A percentile compares a stretch with the other conserved stretches of the same genome.
phyloP scores from a whole-genome alignment of 169 alveolate genomes.

The Neospora caninum region DNA sequence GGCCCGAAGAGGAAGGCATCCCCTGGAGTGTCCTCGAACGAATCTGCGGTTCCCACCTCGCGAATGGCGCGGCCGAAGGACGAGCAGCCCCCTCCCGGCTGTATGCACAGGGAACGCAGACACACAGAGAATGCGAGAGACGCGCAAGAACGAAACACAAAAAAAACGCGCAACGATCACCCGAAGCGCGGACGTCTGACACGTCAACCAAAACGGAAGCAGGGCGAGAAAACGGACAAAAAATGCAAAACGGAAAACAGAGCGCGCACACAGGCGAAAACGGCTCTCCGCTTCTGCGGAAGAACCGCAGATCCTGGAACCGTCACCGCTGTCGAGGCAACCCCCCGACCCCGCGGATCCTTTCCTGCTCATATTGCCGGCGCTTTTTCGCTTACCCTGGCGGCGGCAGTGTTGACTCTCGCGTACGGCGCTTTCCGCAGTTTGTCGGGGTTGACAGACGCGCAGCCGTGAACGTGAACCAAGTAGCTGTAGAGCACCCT shows the following conservation, averaged over 20 bases:
- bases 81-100: slow-evolving; percentile 62
- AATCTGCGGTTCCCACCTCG: not conserved
- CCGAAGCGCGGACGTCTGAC: no score
- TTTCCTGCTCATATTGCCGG: no score
- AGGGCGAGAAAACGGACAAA: no score
- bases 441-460: slow-evolving; percentile 29
- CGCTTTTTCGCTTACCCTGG: slow-evolving; percentile 35
- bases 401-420: slow-evolving; percentile 54
- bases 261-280: no score
- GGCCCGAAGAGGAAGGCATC: slow-evolving; percentile 49
- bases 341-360: no score
- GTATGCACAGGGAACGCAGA: not conserved
- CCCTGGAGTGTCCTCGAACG: not conserved
- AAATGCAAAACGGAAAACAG: no score
- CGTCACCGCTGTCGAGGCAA: no score
- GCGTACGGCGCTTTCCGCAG: slow-evolving; percentile 41
- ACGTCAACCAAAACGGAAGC: no score
- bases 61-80: slow-evolving; percentile 49
- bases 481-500: slow-evolving; percentile 27
- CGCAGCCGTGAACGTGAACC: slow-evolving; percentile 30
- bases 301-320: no score
- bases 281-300: no score
- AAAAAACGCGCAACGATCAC: no score
- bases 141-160: no score
- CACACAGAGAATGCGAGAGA: not conserved